A percentile compares a stretch with the other conserved stretches of the same genome.
These are phyloP conservation scores for Termitomyces bulborhizus DNA, from an alignment of 768 basidiomycete species.

Conservation along the genomic window DNA sequence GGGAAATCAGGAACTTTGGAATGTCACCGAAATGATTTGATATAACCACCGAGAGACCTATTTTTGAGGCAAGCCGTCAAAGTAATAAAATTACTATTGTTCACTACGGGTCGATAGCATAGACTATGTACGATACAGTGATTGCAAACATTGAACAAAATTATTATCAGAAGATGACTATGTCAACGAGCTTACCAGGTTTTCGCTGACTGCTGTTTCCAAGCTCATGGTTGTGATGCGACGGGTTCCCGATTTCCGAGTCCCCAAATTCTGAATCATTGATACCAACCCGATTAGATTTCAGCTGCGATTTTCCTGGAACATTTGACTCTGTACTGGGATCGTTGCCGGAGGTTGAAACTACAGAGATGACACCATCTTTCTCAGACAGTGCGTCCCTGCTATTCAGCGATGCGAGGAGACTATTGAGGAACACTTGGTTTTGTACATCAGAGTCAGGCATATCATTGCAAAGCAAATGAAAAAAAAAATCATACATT, in stretches of 20 bases:
- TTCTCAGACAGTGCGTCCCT: constrained; percentile 7
- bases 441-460: neutral
- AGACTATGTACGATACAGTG: too few relatives aligned
- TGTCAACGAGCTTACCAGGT: neutral
- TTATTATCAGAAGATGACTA: neutral
- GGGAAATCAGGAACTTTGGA: too few relatives aligned
- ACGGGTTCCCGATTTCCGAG: too few relatives aligned
- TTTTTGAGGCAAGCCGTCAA: too few relatives aligned
- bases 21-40: too few relatives aligned
- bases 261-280: neutral
- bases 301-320: neutral
- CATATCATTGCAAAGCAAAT: neutral
- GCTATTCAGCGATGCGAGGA: too few relatives aligned
- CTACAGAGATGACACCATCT: neutral
- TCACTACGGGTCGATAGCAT: too few relatives aligned
- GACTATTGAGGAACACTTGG: constrained; percentile 14
- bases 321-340: neutral
- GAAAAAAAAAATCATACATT: constrained; percentile 10
- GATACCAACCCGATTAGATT: neutral
- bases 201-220: neutral
- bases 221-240: neutral
- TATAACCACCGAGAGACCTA: too few relatives aligned
- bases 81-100: too few relatives aligned
- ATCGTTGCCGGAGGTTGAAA: neutral
- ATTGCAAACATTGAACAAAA: too few relatives aligned